Evolutionary conservation across 352 stramenopile genomes (phyloP).

Genomic region (Pythium apleroticum): DNA sequence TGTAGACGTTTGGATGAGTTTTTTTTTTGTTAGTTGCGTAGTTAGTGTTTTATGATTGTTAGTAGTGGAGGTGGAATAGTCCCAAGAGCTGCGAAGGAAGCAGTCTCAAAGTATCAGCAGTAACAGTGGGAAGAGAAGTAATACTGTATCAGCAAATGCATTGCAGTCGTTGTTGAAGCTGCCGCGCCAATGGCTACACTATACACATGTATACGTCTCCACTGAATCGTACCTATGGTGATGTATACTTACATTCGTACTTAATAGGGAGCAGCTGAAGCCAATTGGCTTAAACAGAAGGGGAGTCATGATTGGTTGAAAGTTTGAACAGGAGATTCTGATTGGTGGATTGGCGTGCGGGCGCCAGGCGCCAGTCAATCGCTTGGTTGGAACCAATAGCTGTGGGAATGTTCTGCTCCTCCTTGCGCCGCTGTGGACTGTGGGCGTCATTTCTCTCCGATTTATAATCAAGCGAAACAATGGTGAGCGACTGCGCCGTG

Average conservation of each 20-base stretch:
- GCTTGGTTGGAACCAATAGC: conserved; percentile 30
- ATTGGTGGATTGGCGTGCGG: conserved; percentile 19
- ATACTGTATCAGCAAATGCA: too few species aligned
- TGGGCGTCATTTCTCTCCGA: conserved; percentile 32
- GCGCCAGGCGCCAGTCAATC: conserved; percentile 30
- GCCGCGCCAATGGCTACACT: conserved; percentile 5
- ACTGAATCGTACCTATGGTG: too few species aligned
- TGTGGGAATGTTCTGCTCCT: conserved; percentile 16
- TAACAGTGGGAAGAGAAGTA: too few species aligned
- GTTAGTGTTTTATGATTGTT: neutral
- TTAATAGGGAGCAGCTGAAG: neutral
- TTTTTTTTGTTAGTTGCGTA: neutral
- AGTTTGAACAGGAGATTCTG: neutral
- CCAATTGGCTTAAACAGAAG: conserved; percentile 14
- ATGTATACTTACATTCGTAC: conserved; percentile 12
- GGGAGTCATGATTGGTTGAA: conserved; percentile 16
- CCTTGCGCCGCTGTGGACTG: neutral
- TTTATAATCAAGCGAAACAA: conserved; percentile 49
- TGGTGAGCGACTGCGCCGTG: conserved; percentile 40
- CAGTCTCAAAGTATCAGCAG: neutral
- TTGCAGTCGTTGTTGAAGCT: neutral
- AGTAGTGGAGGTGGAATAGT: neutral
- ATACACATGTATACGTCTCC: conserved; percentile 6
- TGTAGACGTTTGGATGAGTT: conserved; percentile 1
- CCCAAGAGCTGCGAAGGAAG: neutral